Conservation (phyloP, 148 eudicot species). For the Dianthus caryophyllus region DNA sequence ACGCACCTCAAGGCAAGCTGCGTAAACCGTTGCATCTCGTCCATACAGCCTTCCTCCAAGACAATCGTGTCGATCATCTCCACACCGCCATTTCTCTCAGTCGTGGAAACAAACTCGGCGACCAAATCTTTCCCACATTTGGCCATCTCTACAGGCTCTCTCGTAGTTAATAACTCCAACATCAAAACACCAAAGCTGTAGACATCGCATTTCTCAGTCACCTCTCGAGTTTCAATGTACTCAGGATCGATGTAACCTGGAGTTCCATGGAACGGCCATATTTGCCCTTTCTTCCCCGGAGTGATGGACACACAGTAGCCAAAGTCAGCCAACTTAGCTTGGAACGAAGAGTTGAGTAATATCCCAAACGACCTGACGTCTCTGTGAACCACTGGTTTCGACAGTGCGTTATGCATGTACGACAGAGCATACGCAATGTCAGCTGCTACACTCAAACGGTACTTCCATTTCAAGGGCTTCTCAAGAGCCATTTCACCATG, state of each 20-base stretch:
- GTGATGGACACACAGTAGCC: conserved; percentile 17
- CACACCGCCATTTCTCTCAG: conserved; percentile 10
- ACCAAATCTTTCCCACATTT: conserved; percentile 22
- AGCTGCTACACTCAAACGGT: conserved; percentile 18
- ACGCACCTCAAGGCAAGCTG: conserved; percentile 25
- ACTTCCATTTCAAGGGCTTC: conserved; percentile 20
- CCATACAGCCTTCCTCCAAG: conserved; percentile 6
- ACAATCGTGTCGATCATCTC: conserved; percentile 19
- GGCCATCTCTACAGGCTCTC: conserved; percentile 13
- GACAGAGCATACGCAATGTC: conserved; percentile 30
- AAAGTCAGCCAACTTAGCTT: conserved; percentile 24
- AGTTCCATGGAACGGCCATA: conserved; percentile 24
- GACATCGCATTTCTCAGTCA: conserved; percentile 34
- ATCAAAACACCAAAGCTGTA: conserved; percentile 32
- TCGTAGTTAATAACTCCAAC: conserved; percentile 25
- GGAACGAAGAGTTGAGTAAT: conserved; percentile 17
- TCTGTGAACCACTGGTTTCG: conserved; percentile 29
- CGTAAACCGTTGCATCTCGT: conserved; percentile 17
- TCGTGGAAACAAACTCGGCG: conserved; percentile 16
- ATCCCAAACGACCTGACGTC: conserved; percentile 24
- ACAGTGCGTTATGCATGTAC: conserved; percentile 27
- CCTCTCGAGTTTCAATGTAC: conserved; percentile 20
- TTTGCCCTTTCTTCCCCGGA: conserved; percentile 22
- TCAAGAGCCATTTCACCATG: conserved; percentile 11
- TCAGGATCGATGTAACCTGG: conserved; percentile 32